phyloP scores from a whole-genome alignment of 1,284 basidiomycete genomes.

The Inonotus obliquus region DNA sequence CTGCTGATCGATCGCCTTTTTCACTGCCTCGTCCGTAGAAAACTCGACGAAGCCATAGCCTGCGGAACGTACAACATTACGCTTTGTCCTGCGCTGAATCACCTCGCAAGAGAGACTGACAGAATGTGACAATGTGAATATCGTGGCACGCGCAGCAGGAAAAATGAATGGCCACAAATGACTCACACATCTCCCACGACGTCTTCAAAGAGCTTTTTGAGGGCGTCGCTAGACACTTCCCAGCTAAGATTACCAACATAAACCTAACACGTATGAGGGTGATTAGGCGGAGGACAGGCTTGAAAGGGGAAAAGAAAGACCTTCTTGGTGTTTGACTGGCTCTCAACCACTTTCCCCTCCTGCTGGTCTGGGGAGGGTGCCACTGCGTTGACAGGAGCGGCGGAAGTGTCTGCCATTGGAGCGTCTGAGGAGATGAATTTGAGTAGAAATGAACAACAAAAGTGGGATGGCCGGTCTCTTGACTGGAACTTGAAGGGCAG shows the following conservation, averaged over 20 bases:
- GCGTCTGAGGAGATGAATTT: constrained; percentile 44
- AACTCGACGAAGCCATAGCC: constrained; percentile 92
- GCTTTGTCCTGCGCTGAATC: constrained; percentile 76
- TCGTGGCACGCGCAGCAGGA: constrained; percentile 17
- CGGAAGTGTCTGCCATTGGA: constrained; percentile 82
- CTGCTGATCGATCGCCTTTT: constrained; percentile 82
- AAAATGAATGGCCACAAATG: constrained; percentile 1
- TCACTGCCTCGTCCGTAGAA: constrained; percentile 73
- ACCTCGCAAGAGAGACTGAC: constrained; percentile 72
- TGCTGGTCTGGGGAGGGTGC: constrained; percentile 66
- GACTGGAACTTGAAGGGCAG: constrained; percentile 68
- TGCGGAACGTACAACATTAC: constrained; percentile 71
- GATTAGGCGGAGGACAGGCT: constrained; percentile 15
- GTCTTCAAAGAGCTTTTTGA: constrained; percentile 77
- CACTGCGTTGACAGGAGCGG: constrained; percentile 71
- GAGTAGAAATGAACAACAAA: constrained; percentile 25
- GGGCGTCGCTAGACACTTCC: constrained; percentile 83
- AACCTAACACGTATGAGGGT: constrained; percentile 51
- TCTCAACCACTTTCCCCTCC: constrained; percentile 51
- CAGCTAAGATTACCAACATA: constrained; percentile 88
- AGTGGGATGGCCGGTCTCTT: constrained; percentile 52
- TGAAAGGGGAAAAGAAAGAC: constrained; percentile 27
- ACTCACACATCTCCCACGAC: constrained; percentile 77
- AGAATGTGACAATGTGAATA: neutral
- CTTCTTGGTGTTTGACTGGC: constrained; percentile 67